Evolutionary conservation across 108 stramenopile species (phyloP).

Genomic region (Schizochytrium sp.): DNA sequence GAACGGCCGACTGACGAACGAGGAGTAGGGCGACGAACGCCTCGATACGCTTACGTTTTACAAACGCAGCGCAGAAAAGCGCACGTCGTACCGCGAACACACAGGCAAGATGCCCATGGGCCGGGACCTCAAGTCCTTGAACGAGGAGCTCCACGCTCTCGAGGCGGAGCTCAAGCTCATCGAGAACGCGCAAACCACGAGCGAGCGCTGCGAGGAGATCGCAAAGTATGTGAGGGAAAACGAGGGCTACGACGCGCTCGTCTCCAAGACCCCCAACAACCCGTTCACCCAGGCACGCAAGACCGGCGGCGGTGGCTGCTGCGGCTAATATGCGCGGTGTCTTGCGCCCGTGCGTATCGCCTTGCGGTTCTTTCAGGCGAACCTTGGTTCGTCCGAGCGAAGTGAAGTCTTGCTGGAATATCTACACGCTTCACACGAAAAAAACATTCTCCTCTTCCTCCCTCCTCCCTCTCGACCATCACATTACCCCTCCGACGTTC

Average conservation of each 20-base stretch:
- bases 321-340: neutral
- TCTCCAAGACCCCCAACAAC: neutral
- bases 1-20: neutral
- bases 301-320: neutral
- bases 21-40: too few species aligned
- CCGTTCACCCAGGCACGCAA: neutral
- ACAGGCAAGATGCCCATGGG: neutral
- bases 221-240: slow-evolving; percentile 3
- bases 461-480: too few species aligned
- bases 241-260: neutral
- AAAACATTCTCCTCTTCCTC: too few species aligned
- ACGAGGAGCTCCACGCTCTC: neutral
- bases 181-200: neutral
- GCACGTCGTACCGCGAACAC: neutral
- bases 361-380: too few species aligned
- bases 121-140: slow-evolving; percentile 6
- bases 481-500: too few species aligned
- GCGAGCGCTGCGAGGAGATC: slow-evolving; percentile 14
- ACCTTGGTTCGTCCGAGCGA: too few species aligned
- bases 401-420: too few species aligned
- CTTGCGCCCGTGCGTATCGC: neutral
- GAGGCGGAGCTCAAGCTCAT: neutral
- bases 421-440: too few species aligned
- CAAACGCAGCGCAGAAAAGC: too few species aligned
- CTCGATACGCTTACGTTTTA: too few species aligned